phyloP scores from a whole-genome alignment of 495 filamentous ascomycete species.

The Lasiosphaeris hirsuta region DNA sequence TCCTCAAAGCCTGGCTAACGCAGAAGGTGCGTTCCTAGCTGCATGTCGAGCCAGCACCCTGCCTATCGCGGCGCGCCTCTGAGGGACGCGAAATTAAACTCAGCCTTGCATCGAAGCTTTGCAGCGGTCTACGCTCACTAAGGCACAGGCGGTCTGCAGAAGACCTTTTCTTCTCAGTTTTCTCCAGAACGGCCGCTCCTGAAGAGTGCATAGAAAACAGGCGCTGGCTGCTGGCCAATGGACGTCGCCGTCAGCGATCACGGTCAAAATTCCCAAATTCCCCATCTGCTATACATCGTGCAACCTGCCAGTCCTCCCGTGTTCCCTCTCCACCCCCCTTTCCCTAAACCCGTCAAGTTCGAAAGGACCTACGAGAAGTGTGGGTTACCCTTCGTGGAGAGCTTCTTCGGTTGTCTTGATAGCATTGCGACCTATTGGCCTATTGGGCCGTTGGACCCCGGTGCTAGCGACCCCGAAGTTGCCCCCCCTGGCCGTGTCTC shows the following conservation, averaged over 20 bases:
- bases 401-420: conserved; percentile 5
- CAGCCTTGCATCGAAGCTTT: conserved; percentile 21
- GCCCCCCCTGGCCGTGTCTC: not conserved
- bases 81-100: conserved; percentile 29
- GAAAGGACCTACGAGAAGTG: not conserved
- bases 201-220: conserved; percentile 28
- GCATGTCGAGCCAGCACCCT: conserved; percentile 7
- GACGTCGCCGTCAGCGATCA: conserved; percentile 2
- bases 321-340: conserved; percentile 5
- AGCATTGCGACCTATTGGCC: conserved; percentile 10
- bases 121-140: conserved; percentile 17
- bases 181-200: conserved; percentile 16
- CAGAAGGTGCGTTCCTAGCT: conserved; percentile 14
- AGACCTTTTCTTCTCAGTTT: not conserved
- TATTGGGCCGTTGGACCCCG: not conserved
- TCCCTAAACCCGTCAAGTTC: not conserved
- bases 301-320: conserved; percentile 9
- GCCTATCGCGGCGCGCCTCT: conserved; percentile 20
- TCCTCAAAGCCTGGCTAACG: conserved; percentile 15
- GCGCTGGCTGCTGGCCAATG: conserved; percentile 25
- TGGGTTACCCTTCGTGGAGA: not conserved
- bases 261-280: conserved; percentile 8
- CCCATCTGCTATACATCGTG: conserved; percentile 5
- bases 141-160: not conserved
- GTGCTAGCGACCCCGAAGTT: conserved; percentile 7